Evolutionary conservation across 495 filamentous ascomycete genomes (phyloP), one percentile per base, ranked within the genome.

Genomic region (Rostrohypoxylon terebratum): DNA sequence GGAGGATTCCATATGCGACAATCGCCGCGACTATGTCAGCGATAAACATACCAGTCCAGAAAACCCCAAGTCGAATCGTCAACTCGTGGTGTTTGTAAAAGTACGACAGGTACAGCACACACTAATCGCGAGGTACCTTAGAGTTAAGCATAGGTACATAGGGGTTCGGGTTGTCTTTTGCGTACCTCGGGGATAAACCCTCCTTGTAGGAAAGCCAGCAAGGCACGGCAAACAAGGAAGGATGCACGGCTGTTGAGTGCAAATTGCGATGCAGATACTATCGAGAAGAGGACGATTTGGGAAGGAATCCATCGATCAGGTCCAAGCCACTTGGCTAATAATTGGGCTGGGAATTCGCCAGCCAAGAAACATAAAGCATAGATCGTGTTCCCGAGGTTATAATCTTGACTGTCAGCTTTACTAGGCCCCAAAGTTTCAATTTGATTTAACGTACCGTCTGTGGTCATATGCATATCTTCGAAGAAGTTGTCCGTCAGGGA

Each of bases 291-390:
- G 0, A 93, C 81, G 87, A 95, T 95, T 72, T 95, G 92, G 28
- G 90, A 80, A 0, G 93, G 93, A 59, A 97, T 94, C 92, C 93
- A 96, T 33, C 88, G 86, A 77, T 96, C 93, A 0, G 93, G 92
- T 0, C 94, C 94, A 31, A 96, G 66, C 80, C 87, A 90, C 74
- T 96, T 95, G 16, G 87, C 88, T 8, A 94, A 78, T 1, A 94
- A 80, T 74, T 94, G 92, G 0, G 91, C 93, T 2, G 92, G 92
- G 11, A 94, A 81, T 75, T 94, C 92, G 0, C 91, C 88, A 16
- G 84, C 85, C 5, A 94, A 81, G 77, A 94, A 94, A 9, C 80
- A 84, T 7, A 92, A 59, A 54, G 86, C 87, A 77, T 92, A 94
- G 23, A 96, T 88, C 1, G 90, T 92, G 75, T 92, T 90, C 0